Base-by-base conservation (phyloP, 2,329 filamentous ascomycete species). In the Incumbomyces lentus region DNA sequence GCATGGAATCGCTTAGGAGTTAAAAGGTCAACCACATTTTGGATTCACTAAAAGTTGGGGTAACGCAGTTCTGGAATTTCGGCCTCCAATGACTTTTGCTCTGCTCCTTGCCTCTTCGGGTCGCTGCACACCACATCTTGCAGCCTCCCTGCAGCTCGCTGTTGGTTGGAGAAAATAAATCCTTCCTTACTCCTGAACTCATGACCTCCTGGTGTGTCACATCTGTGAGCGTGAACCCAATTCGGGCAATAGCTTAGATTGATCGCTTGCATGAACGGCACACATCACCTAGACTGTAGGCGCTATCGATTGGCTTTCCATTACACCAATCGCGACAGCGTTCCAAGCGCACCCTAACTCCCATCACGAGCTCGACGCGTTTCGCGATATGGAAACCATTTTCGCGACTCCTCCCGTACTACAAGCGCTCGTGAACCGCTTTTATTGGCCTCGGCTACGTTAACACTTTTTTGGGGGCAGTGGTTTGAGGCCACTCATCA, bases 231-330 rank as follows among this genome's bases (percentile, higher is more conserved):
- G 5, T 4, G 4, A 8, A 26, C 8, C 22, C 22, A 4, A 26
- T 26, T 26, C 22, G 22, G 22, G 22, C 8, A 26, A 26, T 26
- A 26, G 22, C 22, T 26, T 26, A 26, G n/a, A 18, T 12, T 19
- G 6, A 14, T 39, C 36, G 36, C 36, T 39, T 39, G 17, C 36
- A 19, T 16, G 22, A 26, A 26, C 22, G n/a, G 18, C 19, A 16
- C 18, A 8, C 30, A 26, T n/a, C 8, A 5, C 7, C 38, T 26
- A n/a, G 17, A 40, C 17, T 29, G 6, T 11, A 19, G 40, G 30
- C 31, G 40, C 31, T 34, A 44, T 44, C 40, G 18, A 44, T 36
- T 44, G 32, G 31, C 31, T 34, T 19, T 7, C 40, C 22, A 13
- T 34, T 17, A 16, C 14, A 12, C 32, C 40, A 44, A 44, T 44